Evolutionary conservation across 2,329 filamentous ascomycete genomes (phyloP).

Genomic region (Emmonsiellopsis sp.): DNA sequence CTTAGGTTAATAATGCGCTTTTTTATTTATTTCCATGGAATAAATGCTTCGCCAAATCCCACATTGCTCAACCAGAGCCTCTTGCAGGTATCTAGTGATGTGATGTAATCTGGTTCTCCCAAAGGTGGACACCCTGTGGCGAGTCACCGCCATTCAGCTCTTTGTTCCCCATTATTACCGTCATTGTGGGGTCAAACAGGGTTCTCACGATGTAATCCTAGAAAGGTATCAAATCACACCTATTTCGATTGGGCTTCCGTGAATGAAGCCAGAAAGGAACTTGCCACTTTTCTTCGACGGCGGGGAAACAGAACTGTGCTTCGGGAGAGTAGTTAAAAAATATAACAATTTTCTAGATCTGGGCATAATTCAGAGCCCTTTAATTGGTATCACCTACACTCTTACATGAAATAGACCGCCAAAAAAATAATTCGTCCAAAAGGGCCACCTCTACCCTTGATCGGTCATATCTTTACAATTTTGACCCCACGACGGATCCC

Average conservation of each 20-base stretch:
- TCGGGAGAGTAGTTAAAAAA: no score
- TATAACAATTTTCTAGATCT: no score
- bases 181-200: neutral
- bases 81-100: neutral
- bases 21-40: no score
- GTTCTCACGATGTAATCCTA: neutral
- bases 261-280: no score
- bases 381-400: no score
- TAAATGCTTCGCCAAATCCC: no score
- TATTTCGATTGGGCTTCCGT: no score
- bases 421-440: neutral
- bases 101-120: neutral
- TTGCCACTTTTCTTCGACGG: no score
- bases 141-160: neutral
- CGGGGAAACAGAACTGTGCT: no score
- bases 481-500: slow-evolving; percentile 36
- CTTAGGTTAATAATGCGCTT: no score
- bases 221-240: neutral
- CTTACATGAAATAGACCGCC: neutral
- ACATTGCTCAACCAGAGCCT: no score
- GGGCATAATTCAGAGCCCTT: no score
- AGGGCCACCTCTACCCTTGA: neutral
- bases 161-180: neutral
- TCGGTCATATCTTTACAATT: slow-evolving; percentile 22
- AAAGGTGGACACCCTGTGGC: neutral